phyloP scores from a whole-genome alignment of 75 land plant genomes.

The Pinus tabuliformis region DNA sequence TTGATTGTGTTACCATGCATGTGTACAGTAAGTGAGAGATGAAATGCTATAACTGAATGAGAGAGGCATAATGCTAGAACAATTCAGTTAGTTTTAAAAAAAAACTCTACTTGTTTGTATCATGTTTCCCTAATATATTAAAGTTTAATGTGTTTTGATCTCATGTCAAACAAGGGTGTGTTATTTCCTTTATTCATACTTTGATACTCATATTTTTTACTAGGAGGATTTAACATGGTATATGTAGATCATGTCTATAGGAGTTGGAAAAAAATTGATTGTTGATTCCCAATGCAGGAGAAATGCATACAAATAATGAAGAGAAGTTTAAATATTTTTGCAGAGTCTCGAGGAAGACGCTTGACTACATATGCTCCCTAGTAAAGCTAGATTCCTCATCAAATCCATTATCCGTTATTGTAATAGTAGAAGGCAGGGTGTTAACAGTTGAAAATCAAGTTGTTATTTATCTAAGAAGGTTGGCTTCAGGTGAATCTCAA shows the following conservation, averaged over 20 bases:
- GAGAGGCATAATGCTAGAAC: background rate
- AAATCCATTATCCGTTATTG: slow-evolving; percentile 70
- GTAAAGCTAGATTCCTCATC: slow-evolving; percentile 74
- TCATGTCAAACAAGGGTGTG: too few relatives aligned
- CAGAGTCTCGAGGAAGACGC: slow-evolving; percentile 70
- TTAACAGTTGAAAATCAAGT: slow-evolving; percentile 93
- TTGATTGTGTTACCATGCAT: background rate
- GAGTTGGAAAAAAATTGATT: too few relatives aligned
- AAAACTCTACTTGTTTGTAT: too few relatives aligned
- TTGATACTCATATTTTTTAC: too few relatives aligned
- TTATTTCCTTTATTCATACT: too few relatives aligned
- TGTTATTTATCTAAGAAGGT: slow-evolving; percentile 81
- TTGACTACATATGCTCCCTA: slow-evolving; percentile 82
- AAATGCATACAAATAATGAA: slow-evolving; percentile 25
- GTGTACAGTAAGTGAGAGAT: background rate
- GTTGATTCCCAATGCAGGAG: slow-evolving; percentile 15
- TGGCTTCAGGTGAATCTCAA: slow-evolving; percentile 91
- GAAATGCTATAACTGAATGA: background rate
- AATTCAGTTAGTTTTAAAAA: background rate
- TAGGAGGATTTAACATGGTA: too few relatives aligned
- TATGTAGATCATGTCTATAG: too few relatives aligned
- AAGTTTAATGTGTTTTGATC: too few relatives aligned
- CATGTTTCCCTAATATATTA: too few relatives aligned
- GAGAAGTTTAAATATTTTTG: slow-evolving; percentile 67
- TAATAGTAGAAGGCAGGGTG: slow-evolving; percentile 83